Conservation (phyloP, 169 alveolate species). For the Theileria equi region DNA sequence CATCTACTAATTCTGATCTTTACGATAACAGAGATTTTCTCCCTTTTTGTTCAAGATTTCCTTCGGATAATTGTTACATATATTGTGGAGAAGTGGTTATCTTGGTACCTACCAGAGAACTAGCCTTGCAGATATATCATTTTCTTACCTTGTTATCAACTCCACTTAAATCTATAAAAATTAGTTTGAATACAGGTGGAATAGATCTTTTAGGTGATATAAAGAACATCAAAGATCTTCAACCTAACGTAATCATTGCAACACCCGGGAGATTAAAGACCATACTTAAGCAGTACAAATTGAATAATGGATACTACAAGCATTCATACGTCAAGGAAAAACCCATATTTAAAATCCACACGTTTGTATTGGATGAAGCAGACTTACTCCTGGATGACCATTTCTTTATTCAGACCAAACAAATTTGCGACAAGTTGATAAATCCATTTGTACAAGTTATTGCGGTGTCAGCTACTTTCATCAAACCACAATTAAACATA, state of each 20-base stretch:
- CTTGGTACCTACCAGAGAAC: slow-evolving; percentile 76
- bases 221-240: slow-evolving; percentile 25
- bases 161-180: slow-evolving; percentile 8
- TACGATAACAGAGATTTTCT: background rate
- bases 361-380: slow-evolving; percentile 50
- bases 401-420: slow-evolving; percentile 36
- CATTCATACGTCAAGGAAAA: slow-evolving; percentile 4
- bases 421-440: slow-evolving; percentile 34
- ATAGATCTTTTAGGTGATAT: slow-evolving; percentile 31
- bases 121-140: slow-evolving; percentile 66
- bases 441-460: slow-evolving; percentile 56
- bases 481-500: slow-evolving; percentile 48
- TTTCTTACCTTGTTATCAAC: slow-evolving; percentile 24
- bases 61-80: slow-evolving; percentile 3
- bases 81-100: slow-evolving; percentile 61
- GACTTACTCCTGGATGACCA: slow-evolving; percentile 63
- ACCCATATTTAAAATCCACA: background rate
- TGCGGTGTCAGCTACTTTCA: slow-evolving; percentile 62
- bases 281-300: slow-evolving; percentile 30
- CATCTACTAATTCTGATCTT: background rate
- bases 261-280: slow-evolving; percentile 75
- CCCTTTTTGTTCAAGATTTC: background rate
- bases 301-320: background rate
- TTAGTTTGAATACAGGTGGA: slow-evolving; percentile 37
- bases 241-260: slow-evolving; percentile 57